Conservation (phyloP, 164 flowering plant species). For the Berberis vulgaris region DNA sequence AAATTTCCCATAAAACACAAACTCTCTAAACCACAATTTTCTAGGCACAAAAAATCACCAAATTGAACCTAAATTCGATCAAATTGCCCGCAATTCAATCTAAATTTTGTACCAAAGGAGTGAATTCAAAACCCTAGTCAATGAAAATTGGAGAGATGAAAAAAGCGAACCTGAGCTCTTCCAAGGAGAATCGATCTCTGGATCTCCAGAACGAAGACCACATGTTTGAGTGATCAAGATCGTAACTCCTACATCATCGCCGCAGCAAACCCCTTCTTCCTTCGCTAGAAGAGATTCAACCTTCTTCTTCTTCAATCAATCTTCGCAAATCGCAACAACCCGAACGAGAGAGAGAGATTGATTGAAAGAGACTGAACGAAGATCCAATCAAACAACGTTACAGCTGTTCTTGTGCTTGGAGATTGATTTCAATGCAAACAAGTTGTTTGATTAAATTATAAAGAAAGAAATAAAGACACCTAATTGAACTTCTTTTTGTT, state of each 20-base stretch:
- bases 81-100: too few relatives aligned
- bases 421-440: background rate
- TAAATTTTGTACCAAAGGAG: background rate
- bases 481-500: background rate
- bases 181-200: conserved; percentile 77
- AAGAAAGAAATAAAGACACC: too few relatives aligned
- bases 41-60: too few relatives aligned
- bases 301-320: background rate
- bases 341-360: too few relatives aligned
- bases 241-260: conserved; percentile 11
- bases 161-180: conserved; percentile 60
- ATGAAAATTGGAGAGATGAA: background rate
- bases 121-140: background rate
- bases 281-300: conserved; percentile 3
- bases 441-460: background rate
- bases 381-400: too few relatives aligned
- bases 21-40: too few relatives aligned
- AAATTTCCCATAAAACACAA: too few relatives aligned
- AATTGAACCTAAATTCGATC: too few relatives aligned
- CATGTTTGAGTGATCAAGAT: conserved; percentile 41
- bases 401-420: background rate
- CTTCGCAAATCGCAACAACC: too few relatives aligned
- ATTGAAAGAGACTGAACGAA: too few relatives aligned
- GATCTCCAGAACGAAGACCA: conserved; percentile 91
- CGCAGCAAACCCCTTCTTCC: background rate